phyloP scores from a whole-genome alignment of 2,329 filamentous ascomycete genomes.

The Ceratocystis colombiana region DNA sequence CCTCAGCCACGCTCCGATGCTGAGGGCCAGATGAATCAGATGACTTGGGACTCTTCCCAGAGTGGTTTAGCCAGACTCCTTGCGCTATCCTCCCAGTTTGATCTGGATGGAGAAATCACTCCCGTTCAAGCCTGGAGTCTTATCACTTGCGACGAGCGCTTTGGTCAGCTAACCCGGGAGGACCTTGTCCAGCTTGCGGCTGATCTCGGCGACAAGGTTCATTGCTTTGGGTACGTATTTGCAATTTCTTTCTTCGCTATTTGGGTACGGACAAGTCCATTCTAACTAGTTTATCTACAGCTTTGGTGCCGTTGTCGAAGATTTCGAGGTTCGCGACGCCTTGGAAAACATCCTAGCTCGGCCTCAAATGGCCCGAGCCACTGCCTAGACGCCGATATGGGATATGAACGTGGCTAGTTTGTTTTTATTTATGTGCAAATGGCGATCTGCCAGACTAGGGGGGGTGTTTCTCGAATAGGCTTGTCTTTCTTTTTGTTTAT shows the following conservation, averaged over 20 bases:
- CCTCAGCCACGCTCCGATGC: slow-evolving; percentile 27
- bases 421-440: not conserved
- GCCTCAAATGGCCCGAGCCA: slow-evolving; percentile 7
- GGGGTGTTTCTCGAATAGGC: not conserved
- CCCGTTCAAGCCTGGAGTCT: slow-evolving; percentile 92
- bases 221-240: slow-evolving; percentile 81
- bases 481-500: not conserved
- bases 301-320: slow-evolving; percentile 55
- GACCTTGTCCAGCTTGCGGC: slow-evolving; percentile 65
- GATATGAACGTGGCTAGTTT: not conserved
- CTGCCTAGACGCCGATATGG: not conserved
- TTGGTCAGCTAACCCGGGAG: slow-evolving; percentile 51
- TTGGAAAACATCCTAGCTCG: slow-evolving; percentile 56
- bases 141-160: slow-evolving; percentile 60
- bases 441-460: not conserved
- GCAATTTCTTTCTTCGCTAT: slow-evolving; percentile 9
- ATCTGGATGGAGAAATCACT: slow-evolving; percentile 82
- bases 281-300: slow-evolving; percentile 32
- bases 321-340: slow-evolving; percentile 66
- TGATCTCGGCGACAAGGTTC: slow-evolving; percentile 67
- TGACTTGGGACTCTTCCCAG: slow-evolving; percentile 71
- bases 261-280: not conserved
- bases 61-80: slow-evolving; percentile 70
- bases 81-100: slow-evolving; percentile 70
- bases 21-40: slow-evolving; percentile 43